These are phyloP conservation scores for Wickerhamomyces canadensis DNA, from an alignment of 805 yeast genomes.

Conservation along the genomic window DNA sequence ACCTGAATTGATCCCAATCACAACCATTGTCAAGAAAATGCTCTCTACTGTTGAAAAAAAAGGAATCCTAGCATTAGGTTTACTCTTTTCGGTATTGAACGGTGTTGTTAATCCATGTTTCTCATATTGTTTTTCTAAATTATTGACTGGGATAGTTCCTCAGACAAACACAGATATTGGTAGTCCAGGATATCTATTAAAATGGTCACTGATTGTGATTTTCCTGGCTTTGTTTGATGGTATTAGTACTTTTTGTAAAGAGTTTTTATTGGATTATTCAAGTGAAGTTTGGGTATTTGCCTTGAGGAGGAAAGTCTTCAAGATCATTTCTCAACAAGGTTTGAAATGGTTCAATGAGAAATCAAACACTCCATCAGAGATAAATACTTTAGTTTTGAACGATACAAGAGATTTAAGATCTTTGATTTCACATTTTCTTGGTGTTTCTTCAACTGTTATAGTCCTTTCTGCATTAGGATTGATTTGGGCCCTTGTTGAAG, in stretches of 20 bases:
- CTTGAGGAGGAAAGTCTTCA: conserved; percentile 46
- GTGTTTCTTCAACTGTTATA: conserved; percentile 46
- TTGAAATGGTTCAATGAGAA: conserved; percentile 45
- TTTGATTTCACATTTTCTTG: conserved; percentile 56
- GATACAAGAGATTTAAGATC: conserved; percentile 75
- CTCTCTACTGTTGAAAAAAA: conserved; percentile 22
- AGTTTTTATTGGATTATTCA: conserved; percentile 44
- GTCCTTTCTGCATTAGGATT: conserved; percentile 55
- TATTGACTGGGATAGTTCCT: conserved; percentile 61
- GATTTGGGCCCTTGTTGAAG: conserved; percentile 70
- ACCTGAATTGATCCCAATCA: conserved; percentile 24
- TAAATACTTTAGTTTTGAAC: conserved; percentile 67
- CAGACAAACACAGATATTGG: conserved; percentile 26
- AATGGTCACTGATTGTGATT: conserved; percentile 68
- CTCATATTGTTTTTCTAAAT: conserved; percentile 68
- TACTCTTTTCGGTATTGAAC: conserved; percentile 44
- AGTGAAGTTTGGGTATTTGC: conserved; percentile 65
- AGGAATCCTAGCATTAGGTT: conserved; percentile 39
- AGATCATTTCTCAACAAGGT: conserved; percentile 44
- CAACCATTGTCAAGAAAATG: conserved; percentile 26
- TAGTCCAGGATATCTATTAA: conserved; percentile 30
- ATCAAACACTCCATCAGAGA: conserved; percentile 39
- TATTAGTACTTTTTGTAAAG: conserved; percentile 43
- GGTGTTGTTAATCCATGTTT: conserved; percentile 73
- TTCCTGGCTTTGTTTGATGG: conserved; percentile 64